Base-by-base conservation (phyloP, 495 filamentous ascomycete species). In the Friedmanniomyces simplex region DNA sequence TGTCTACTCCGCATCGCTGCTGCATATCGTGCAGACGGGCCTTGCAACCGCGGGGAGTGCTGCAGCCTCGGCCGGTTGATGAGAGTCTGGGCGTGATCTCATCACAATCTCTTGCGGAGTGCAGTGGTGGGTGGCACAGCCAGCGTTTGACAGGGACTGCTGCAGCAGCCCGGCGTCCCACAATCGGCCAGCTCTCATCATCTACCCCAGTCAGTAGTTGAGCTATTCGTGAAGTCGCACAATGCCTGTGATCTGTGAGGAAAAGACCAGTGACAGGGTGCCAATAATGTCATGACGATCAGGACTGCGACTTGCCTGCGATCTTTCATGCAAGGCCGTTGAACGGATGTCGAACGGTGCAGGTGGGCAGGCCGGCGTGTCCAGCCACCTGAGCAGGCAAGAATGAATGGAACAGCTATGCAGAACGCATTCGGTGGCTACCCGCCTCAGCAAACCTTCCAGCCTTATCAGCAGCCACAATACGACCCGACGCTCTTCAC, bases 401-500 rank as follows among this genome's bases (percentile, higher is more conserved):
- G 4, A 32, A 32, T n/a, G n/a, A n/a, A n/a, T n/a, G 28, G 10
- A 3, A 32, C 28, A 32, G 28, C 28, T 32, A 10, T 32, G 24
- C 60, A 68, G 25, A 48, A 51, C 28, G 13, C 39, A 1, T 56
- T 56, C 60, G 20, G 11, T n/a, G 26, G 39, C 18, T 59, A 56
- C 32, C 25, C 28, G 1, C 6, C 22, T 10, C 57, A 45, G 20
- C 46, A 57, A 1, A 57, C 18, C 18, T 49, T 57, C 32, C 56
- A 60, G 28, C 50, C 60, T 25, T 36, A 36, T 18, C 57, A 57
- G 18, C 34, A 42, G 51, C 37, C 32, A 45, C 37, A 50, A 54
- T 64, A 64, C 37, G 58, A 64, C 37, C 57, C 57, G 13, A 18
- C 24, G 2, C 41, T 60, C 34, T 59, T 55, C 55, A 61, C 25